Conservation (phyloP, 1,284 basidiomycete species). For the Puccinia polysora region DNA sequence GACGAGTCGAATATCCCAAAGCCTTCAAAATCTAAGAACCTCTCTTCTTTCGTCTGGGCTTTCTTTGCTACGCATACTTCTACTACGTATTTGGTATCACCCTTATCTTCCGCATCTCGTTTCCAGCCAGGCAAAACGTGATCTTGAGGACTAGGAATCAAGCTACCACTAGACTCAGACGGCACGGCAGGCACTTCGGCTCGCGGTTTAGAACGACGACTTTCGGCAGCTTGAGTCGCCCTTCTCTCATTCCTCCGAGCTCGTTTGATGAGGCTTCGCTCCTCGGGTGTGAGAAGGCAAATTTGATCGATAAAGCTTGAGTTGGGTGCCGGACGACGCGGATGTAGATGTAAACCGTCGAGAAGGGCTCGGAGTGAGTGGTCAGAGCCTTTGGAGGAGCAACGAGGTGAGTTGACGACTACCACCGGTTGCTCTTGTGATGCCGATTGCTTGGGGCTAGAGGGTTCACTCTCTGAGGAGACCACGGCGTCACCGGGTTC, state of each 20-base stretch:
- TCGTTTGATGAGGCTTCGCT: constrained; percentile 18
- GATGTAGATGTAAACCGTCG: constrained; percentile 11
- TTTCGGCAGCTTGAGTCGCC: constrained; percentile 5
- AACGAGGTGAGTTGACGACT: constrained; percentile 2
- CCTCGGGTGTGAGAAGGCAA: constrained; percentile 31
- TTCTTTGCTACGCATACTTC: constrained; percentile 31
- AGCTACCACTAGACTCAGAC: not conserved
- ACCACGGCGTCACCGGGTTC: constrained; percentile 41
- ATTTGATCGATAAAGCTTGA: constrained; percentile 37
- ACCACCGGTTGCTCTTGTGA: constrained; percentile 1
- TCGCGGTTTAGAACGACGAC: constrained; percentile 14
- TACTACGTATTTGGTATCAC: constrained; percentile 35
- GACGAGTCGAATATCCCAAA: constrained; percentile 38
- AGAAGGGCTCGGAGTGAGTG: constrained; percentile 7
- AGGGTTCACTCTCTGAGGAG: constrained; percentile 35
- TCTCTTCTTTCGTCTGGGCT: constrained; percentile 15
- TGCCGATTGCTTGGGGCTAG: not conserved
- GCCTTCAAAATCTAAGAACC: constrained; percentile 39
- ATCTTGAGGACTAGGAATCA: constrained; percentile 11
- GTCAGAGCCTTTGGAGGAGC: constrained; percentile 18
- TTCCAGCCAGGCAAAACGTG: constrained; percentile 4
- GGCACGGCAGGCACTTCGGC: not conserved
- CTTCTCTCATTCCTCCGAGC: constrained; percentile 28
- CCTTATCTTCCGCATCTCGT: constrained; percentile 4
- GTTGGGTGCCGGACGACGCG: not conserved